Percentiles rank a stretch among this genome's conserved stretches.
phyloP scores from a whole-genome alignment of 2,329 filamentous ascomycete genomes.

The Hypoxylon sp. region DNA sequence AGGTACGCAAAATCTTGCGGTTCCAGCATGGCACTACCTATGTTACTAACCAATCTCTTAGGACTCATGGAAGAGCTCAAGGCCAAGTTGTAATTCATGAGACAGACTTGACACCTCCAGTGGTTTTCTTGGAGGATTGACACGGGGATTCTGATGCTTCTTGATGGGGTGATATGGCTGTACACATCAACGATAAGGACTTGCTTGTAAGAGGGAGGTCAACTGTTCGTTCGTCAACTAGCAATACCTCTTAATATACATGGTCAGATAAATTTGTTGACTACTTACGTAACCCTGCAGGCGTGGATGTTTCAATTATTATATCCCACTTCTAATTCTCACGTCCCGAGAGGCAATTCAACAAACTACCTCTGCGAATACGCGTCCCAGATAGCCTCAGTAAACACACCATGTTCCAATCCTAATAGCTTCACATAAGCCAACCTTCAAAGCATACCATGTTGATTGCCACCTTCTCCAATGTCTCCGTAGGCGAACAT shows the following conservation, averaged over 20 bases:
- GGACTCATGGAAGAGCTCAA: not conserved
- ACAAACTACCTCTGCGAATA: not conserved
- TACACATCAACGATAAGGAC: not conserved
- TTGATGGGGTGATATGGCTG: not conserved
- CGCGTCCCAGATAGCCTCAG: not conserved
- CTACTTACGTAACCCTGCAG: not conserved
- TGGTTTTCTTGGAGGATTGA: not conserved
- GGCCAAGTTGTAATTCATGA: not conserved
- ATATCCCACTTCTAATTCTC: not conserved
- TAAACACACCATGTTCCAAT: not conserved
- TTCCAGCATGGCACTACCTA: not conserved
- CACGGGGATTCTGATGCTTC: not conserved
- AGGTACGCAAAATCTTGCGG: not conserved
- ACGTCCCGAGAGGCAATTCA: not conserved
- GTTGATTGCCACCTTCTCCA: not conserved
- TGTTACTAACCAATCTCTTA: not conserved
- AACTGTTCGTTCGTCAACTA: not conserved
- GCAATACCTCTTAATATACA: constrained; percentile 1
- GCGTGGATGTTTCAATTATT: not conserved
- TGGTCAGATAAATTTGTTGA: not conserved
- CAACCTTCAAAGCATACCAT: not conserved
- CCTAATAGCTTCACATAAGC: not conserved
- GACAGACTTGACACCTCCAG: not conserved
- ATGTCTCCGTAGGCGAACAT: not conserved
- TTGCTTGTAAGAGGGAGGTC: not conserved